Percentiles rank a stretch among this genome's conserved stretches.
Evolutionary conservation across 805 yeast species (phyloP).

Genomic region (Monosporozyma servazzii): DNA sequence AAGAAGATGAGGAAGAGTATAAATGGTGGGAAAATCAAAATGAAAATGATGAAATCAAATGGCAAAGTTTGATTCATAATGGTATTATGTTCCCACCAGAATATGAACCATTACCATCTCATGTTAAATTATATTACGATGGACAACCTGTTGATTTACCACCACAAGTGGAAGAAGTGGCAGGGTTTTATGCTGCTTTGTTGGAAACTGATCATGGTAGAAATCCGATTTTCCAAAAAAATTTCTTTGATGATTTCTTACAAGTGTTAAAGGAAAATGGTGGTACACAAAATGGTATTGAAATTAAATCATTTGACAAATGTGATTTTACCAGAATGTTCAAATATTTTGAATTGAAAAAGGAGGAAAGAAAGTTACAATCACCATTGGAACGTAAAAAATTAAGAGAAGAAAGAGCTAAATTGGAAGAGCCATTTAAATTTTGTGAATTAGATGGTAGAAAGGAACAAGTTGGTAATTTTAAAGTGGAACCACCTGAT

Average conservation of each 20-base stretch:
- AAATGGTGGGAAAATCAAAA: constrained; percentile 80
- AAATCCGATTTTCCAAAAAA: constrained; percentile 77
- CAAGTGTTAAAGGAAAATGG: constrained; percentile 61
- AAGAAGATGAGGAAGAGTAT: constrained; percentile 46
- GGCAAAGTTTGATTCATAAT: constrained; percentile 79
- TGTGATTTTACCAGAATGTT: constrained; percentile 74
- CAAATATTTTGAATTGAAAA: constrained; percentile 57
- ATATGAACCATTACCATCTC: constrained; percentile 74
- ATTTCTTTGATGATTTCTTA: constrained; percentile 74
- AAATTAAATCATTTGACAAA: constrained; percentile 48
- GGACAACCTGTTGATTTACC: constrained; percentile 71
- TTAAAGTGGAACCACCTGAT: constrained; percentile 93
- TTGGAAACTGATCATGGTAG: constrained; percentile 80
- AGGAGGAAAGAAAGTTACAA: constrained; percentile 62
- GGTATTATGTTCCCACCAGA: constrained; percentile 94
- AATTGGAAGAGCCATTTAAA: constrained; percentile 69
- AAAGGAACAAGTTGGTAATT: constrained; percentile 87
- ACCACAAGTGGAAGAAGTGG: constrained; percentile 85
- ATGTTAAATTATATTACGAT: constrained; percentile 67
- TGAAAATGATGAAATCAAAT: constrained; percentile 64
- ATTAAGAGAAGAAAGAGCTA: constrained; percentile 63
- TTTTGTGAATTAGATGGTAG: constrained; percentile 78
- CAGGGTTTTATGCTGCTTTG: constrained; percentile 89
- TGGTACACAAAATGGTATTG: constrained; percentile 43
- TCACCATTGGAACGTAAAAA: constrained; percentile 67